phyloP scores from a whole-genome alignment of 2,329 filamentous ascomycete genomes.

The Talaromyces sp. region DNA sequence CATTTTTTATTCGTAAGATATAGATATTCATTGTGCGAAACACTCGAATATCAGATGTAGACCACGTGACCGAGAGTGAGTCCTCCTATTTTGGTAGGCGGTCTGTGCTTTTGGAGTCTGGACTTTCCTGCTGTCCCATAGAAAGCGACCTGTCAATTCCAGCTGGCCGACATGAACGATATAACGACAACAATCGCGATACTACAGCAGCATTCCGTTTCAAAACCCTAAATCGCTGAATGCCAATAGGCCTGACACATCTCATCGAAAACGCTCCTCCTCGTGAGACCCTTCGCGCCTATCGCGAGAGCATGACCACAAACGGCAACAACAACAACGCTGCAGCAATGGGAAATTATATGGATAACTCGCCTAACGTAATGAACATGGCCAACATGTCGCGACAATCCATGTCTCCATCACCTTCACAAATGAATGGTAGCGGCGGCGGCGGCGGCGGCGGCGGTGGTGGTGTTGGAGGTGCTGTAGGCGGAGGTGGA shows the following conservation, averaged over 20 bases:
- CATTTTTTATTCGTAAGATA: no score
- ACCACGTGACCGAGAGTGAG: neutral
- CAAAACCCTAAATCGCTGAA: neutral
- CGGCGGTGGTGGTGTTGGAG: slow-evolving; percentile 30
- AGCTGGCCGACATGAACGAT: neutral
- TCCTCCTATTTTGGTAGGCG: neutral
- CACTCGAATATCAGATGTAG: neutral
- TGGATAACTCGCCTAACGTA: slow-evolving; percentile 30
- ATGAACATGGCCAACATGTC: slow-evolving; percentile 33
- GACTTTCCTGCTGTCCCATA: neutral
- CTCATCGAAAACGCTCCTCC: slow-evolving; percentile 8
- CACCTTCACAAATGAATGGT: slow-evolving; percentile 25
- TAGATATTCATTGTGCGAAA: neutral
- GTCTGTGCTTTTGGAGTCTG: neutral
- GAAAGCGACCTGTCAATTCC: neutral
- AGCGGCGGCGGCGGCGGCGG: neutral
- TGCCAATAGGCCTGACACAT: neutral
- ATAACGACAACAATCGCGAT: neutral
- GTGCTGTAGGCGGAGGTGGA: slow-evolving; percentile 21
- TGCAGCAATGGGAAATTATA: slow-evolving; percentile 30
- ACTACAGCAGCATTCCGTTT: neutral
- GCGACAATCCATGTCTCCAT: slow-evolving; percentile 35
- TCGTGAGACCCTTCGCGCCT: slow-evolving; percentile 23
- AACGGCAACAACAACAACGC: slow-evolving; percentile 18
- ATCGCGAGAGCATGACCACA: slow-evolving; percentile 29